Conservation (phyloP, 2,329 filamentous ascomycete genomes). For the Botryotinia convoluta region DNA sequence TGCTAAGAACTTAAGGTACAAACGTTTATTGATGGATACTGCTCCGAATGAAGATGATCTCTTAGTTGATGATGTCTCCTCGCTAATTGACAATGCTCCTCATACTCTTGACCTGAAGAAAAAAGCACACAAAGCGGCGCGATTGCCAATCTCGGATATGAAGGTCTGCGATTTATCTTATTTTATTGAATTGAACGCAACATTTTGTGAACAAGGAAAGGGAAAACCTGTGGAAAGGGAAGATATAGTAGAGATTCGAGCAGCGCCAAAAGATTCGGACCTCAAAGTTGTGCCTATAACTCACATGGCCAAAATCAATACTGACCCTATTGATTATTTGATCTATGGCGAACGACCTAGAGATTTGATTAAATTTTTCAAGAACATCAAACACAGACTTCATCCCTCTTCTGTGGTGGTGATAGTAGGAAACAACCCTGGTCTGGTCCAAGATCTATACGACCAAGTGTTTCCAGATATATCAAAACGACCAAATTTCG, state of each 20-base stretch:
- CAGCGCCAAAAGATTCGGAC: background rate
- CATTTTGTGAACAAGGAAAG: background rate
- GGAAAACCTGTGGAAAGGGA: background rate
- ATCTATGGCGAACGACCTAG: conserved; percentile 1
- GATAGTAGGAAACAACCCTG: background rate
- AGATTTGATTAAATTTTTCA: background rate
- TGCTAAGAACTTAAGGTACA: background rate
- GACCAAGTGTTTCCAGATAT: background rate
- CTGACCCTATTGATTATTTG: conserved; percentile 2
- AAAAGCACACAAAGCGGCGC: too few relatives aligned
- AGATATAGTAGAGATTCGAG: background rate
- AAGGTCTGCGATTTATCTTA: background rate
- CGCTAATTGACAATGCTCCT: background rate
- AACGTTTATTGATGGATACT: conserved; percentile 4
- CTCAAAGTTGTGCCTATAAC: background rate
- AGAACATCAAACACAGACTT: conserved; percentile 6
- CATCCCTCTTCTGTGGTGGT: background rate
- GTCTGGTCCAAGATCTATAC: background rate
- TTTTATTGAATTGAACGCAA: background rate
- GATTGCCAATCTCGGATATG: conserved; percentile 7
- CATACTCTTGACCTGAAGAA: background rate
- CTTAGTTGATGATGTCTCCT: background rate
- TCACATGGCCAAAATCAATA: background rate
- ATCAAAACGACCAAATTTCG: conserved; percentile 5
- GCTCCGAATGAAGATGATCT: background rate